Conservation (phyloP, 352 stramenopile genomes). For the Phytophthora citricola region DNA sequence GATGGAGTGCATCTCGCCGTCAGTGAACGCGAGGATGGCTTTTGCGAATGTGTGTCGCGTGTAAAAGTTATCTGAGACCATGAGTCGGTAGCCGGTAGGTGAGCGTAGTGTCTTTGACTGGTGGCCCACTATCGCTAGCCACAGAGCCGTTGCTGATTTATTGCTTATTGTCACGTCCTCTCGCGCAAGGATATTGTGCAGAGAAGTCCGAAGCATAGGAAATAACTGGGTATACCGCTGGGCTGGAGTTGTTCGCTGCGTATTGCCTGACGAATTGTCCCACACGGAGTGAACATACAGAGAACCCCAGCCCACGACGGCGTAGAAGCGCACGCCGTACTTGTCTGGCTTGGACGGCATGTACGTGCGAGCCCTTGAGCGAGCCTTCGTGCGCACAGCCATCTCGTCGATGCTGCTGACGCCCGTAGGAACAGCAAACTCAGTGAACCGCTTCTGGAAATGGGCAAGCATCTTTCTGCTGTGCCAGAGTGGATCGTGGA, state of each 20-base stretch:
- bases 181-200: neutral
- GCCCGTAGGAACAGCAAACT: neutral
- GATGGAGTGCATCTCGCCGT: neutral
- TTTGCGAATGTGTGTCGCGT: constrained; percentile 6
- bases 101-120: neutral
- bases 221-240: constrained; percentile 3
- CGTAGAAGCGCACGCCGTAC: constrained; percentile 9
- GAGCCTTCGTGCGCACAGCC: too few species aligned
- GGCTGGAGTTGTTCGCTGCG: neutral
- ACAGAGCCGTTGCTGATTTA: neutral
- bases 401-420: neutral
- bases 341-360: constrained; percentile 6
- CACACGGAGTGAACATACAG: constrained; percentile 7
- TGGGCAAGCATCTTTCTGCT: constrained; percentile 1
- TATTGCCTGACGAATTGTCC: constrained; percentile 17
- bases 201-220: neutral
- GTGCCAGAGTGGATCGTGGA: constrained; percentile 5
- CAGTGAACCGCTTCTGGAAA: neutral
- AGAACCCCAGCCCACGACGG: neutral
- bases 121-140: constrained; percentile 15
- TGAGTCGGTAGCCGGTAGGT: neutral
- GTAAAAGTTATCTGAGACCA: constrained; percentile 16
- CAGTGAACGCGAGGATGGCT: neutral
- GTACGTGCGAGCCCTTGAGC: neutral
- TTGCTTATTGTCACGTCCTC: neutral